phyloP scores from a whole-genome alignment of 2,329 filamentous ascomycete species.

The Myotisia sp. region DNA sequence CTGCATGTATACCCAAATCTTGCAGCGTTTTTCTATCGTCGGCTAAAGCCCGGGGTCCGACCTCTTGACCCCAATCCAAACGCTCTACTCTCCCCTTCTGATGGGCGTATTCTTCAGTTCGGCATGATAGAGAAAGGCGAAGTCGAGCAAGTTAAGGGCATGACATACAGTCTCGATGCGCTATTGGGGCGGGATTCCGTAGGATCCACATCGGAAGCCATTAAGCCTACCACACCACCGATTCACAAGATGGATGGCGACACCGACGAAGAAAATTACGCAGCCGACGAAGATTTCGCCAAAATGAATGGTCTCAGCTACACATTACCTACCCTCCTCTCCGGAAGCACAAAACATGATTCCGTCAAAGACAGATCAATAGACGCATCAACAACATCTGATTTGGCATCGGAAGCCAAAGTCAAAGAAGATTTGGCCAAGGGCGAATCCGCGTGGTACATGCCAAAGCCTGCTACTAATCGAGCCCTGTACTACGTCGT shows the following conservation, averaged over 20 bases:
- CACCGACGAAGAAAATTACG: constrained; percentile 49
- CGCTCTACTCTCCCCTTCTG: constrained; percentile 72
- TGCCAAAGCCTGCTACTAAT: constrained; percentile 46
- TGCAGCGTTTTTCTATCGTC: constrained; percentile 92
- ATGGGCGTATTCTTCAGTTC: constrained; percentile 82
- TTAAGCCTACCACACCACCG: constrained; percentile 23
- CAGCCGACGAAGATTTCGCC: constrained; percentile 82
- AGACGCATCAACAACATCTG: constrained; percentile 59
- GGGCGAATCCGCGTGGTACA: constrained; percentile 54
- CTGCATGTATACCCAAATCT: constrained; percentile 84
- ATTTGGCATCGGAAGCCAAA: constrained; percentile 60
- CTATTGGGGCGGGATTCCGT: constrained; percentile 56
- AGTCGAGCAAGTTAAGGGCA: constrained; percentile 96
- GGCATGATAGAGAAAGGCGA: constrained; percentile 84
- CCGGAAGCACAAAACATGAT: constrained; percentile 43
- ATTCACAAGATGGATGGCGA: constrained; percentile 14
- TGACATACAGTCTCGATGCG: constrained; percentile 93
- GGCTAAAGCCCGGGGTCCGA: constrained; percentile 72
- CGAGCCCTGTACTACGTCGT: constrained; percentile 79
- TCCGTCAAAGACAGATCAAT: constrained; percentile 40
- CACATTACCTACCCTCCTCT: constrained; percentile 74
- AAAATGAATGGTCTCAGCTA: constrained; percentile 90
- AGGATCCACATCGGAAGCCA: constrained; percentile 25
- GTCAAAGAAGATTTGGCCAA: constrained; percentile 72
- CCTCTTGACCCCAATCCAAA: constrained; percentile 70